Percentiles rank a stretch among this genome's conserved stretches.
Evolutionary conservation across 1,284 basidiomycete species (phyloP).

Genomic region (Apiotrichum gracile): DNA sequence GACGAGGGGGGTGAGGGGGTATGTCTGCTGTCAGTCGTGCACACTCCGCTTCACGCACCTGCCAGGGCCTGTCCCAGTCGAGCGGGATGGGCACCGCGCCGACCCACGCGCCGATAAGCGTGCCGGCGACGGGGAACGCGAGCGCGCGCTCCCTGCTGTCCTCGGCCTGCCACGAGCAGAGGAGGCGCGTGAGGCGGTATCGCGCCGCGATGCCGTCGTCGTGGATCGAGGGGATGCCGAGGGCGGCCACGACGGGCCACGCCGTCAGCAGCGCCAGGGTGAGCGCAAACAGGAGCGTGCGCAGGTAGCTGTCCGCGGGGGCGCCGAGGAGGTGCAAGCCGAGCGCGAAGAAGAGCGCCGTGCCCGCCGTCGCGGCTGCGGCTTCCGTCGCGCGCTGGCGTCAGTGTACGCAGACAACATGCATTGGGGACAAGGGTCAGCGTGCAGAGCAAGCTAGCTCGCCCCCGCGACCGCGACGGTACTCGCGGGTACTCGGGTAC

Average conservation of each 20-base stretch:
- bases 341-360: conserved; percentile 52
- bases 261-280: conserved; percentile 63
- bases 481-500: too few species aligned
- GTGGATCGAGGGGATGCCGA: conserved; percentile 58
- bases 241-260: conserved; percentile 62
- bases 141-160: conserved; percentile 66
- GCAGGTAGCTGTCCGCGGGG: conserved; percentile 56
- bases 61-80: conserved; percentile 95
- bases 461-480: too few species aligned
- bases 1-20: conserved; percentile 65
- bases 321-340: conserved; percentile 68
- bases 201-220: conserved; percentile 34
- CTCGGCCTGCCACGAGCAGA: conserved; percentile 66
- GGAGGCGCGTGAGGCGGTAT: conserved; percentile 63
- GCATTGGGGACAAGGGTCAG: too few species aligned
- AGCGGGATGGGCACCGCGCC: conserved; percentile 76
- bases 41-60: conserved; percentile 54
- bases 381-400: conserved; percentile 50
- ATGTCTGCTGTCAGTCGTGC: conserved; percentile 50
- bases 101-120: conserved; percentile 67
- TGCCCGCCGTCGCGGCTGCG: conserved; percentile 53
- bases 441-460: too few species aligned
- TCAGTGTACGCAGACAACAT: not conserved
- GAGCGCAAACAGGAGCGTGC: conserved; percentile 62
- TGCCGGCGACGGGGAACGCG: conserved; percentile 71